These are phyloP conservation scores for Entomortierella beljakovae DNA, from an alignment of 192 early-diverging fungal species.

Conservation along the genomic window DNA sequence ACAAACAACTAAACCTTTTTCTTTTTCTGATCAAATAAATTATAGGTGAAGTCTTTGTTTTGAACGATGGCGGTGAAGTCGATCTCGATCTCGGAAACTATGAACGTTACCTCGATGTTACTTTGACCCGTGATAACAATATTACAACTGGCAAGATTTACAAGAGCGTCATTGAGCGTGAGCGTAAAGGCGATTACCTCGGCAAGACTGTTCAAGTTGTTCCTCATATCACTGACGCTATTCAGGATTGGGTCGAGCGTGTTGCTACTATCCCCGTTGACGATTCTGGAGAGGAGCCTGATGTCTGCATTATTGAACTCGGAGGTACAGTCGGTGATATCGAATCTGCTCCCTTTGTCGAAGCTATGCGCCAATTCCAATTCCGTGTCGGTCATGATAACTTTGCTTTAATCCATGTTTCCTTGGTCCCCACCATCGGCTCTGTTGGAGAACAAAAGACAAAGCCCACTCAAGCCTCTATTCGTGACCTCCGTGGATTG, in stretches of 20 bases:
- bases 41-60: constrained; percentile 96
- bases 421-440: constrained; percentile 96
- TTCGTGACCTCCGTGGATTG: constrained; percentile 93
- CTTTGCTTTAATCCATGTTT: constrained; percentile 98
- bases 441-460: constrained; percentile 99
- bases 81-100: constrained; percentile 99
- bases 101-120: constrained; percentile 96
- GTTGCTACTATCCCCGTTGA: constrained; percentile 93
- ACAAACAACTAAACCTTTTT: no score
- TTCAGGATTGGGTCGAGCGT: constrained; percentile 98
- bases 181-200: constrained; percentile 94
- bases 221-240: constrained; percentile 96
- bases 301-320: constrained; percentile 98
- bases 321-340: constrained; percentile 99
- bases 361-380: constrained; percentile 99
- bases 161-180: constrained; percentile 94
- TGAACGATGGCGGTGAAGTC: constrained; percentile 98
- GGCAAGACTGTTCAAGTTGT: constrained; percentile 99
- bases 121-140: constrained; percentile 96
- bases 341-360: constrained; percentile 98
- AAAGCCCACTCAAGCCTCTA: constrained; percentile 98
- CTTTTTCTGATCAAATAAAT: neutral
- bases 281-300: constrained; percentile 82
- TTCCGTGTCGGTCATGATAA: constrained; percentile 99
- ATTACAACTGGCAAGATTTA: constrained; percentile 99